phyloP scores from a whole-genome alignment of 2,329 filamentous ascomycete species.

The Ophiostoma australiae region DNA sequence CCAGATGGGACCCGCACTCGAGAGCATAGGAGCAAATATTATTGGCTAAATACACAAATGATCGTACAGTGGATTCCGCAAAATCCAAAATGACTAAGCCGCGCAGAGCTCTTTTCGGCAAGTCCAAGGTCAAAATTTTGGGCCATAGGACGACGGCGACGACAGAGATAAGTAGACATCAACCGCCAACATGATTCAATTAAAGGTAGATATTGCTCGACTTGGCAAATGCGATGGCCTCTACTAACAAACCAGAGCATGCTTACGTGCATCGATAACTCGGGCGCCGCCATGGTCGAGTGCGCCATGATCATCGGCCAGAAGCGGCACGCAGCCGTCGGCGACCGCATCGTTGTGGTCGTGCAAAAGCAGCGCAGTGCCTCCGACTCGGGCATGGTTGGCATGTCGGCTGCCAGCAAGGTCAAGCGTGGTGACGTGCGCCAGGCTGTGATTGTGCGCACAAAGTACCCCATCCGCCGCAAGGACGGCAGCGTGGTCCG shows the following conservation, averaged over 20 bases:
- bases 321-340: conserved; percentile 82
- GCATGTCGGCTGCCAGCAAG: conserved; percentile 74
- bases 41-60: conserved; percentile 11
- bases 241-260: conserved; percentile 60
- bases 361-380: conserved; percentile 92
- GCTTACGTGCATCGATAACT: conserved; percentile 99
- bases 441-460: conserved; percentile 92
- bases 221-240: background rate
- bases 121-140: background rate
- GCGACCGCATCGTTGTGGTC: conserved; percentile 94
- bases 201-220: conserved; percentile 57
- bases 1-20: background rate
- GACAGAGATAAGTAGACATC: conserved; percentile 8
- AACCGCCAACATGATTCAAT: conserved; percentile 73
- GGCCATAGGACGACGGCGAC: conserved; percentile 7
- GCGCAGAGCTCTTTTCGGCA: conserved; percentile 4
- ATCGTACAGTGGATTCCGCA: background rate
- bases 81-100: conserved; percentile 20
- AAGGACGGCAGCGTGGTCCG: conserved; percentile 83
- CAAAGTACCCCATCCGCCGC: conserved; percentile 78
- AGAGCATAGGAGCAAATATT: background rate
- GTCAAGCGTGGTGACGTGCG: conserved; percentile 94
- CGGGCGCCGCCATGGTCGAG: conserved; percentile 93
- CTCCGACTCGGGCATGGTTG: conserved; percentile 65
- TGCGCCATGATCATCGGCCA: conserved; percentile 90